phyloP scores from a whole-genome alignment of 805 yeast genomes.

The Candida suzukii region DNA sequence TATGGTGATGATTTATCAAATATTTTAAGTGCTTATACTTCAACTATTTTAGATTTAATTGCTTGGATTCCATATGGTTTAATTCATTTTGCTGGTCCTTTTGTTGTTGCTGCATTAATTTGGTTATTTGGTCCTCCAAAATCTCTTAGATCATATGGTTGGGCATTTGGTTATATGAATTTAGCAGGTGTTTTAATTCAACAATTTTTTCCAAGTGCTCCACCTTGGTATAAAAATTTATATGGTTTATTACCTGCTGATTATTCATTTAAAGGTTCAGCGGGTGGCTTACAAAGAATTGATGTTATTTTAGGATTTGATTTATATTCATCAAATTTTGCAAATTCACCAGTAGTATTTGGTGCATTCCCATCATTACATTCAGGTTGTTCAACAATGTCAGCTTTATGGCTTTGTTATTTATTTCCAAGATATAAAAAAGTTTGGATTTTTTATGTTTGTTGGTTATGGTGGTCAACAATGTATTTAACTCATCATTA shows the following conservation, averaged over 20 bases:
- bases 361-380: conserved; percentile 75
- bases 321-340: conserved; percentile 73
- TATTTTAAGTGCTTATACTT: conserved; percentile 68
- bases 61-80: conserved; percentile 96
- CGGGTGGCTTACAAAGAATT: conserved; percentile 88
- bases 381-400: conserved; percentile 89
- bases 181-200: conserved; percentile 75
- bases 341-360: conserved; percentile 82
- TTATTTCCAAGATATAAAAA: conserved; percentile 65
- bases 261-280: conserved; percentile 83
- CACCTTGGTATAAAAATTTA: conserved; percentile 88
- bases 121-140: conserved; percentile 91
- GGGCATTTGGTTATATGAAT: conserved; percentile 93
- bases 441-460: conserved; percentile 65
- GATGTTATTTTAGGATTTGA: conserved; percentile 72
- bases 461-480: conserved; percentile 98
- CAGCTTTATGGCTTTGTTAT: conserved; percentile 75
- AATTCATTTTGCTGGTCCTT: conserved; percentile 80
- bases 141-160: conserved; percentile 71
- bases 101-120: conserved; percentile 69
- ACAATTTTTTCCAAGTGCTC: conserved; percentile 82
- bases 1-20: conserved; percentile 88
- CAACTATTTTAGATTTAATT: conserved; percentile 61
- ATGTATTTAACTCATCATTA: conserved; percentile 96
- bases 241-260: conserved; percentile 85